Evolutionary conservation across 1,284 basidiomycete genomes (phyloP), one percentile per base, ranked within the genome.

Genomic region (Agaricales sp.): DNA sequence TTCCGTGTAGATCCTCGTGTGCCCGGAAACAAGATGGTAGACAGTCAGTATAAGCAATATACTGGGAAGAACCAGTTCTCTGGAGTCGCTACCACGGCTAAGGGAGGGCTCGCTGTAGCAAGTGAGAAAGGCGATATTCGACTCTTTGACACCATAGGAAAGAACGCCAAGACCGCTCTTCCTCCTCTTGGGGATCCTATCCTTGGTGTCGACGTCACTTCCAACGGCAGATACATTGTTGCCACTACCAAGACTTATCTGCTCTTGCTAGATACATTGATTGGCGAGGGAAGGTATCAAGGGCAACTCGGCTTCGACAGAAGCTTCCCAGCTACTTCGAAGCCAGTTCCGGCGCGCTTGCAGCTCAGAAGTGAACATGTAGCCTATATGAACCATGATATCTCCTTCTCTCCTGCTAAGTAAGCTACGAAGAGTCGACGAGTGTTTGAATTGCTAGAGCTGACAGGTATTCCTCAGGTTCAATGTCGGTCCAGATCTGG

Each of bases 121-220:
- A 92, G 89, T 58, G 88, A 92, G 67, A 99, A 97, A 70, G 96
- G 96, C 53, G 96, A 99, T 63, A 89, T 99, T 55, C 78, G 95
- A 44, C 70, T 99, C 48, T 99, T 95, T 59, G 96, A 99, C 64
- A 75, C 84, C 48, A 91, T 99, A 56, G 96, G 96, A 45, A 99
- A 98, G 78, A 99, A 93, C 59, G 96, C 96, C 26, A 99, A 99
- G 80, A 99, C 96, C 18, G 92, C 93, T n/a, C 70, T 99, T 45
- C 92, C 95, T 21, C 90, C 93, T 25, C 75, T 98, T 22, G 94
- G 96, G 22, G 93, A 97, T 66, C 92, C 95, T 39, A 97, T 99
- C 60, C 66, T 92, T 47, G 95, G 95, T 24, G 78, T 99, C 46
- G 96, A 99, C 66, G 92, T 93, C 4, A 94, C 94, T 2, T 85